A percentile compares a stretch with the other conserved stretches of the same genome.
These are phyloP conservation scores for Pythium guiyangense DNA, from an alignment of 352 stramenopile species.

Conservation along the genomic window DNA sequence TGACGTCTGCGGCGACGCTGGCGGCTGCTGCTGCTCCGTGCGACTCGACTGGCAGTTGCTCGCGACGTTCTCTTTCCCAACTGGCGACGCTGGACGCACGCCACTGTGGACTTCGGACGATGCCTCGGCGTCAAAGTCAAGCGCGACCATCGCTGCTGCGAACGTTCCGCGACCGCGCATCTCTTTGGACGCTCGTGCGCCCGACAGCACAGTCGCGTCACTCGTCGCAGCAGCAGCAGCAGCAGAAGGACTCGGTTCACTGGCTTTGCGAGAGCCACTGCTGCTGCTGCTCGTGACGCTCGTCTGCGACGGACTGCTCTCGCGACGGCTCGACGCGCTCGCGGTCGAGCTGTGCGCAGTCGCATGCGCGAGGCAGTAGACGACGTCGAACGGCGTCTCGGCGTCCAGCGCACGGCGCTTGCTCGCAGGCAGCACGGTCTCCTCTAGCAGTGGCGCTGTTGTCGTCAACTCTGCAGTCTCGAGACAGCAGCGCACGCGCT, in stretches of 20 bases:
- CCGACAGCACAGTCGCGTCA: background rate
- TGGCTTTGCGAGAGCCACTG: no score
- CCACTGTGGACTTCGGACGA: no score
- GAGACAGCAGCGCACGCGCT: slow-evolving; percentile 2
- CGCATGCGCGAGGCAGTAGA: slow-evolving; percentile 5
- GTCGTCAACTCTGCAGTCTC: background rate
- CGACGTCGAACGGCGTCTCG: slow-evolving; percentile 1
- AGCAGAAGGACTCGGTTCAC: no score
- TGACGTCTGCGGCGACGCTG: background rate
- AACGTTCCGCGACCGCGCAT: no score
- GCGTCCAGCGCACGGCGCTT: no score
- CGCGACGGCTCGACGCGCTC: background rate
- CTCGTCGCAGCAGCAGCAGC: no score
- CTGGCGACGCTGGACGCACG: no score
- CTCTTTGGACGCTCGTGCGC: no score
- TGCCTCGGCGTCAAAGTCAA: no score
- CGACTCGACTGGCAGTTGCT: background rate
- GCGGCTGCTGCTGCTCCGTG: background rate
- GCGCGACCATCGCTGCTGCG: no score
- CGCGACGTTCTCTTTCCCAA: background rate
- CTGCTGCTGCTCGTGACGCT: background rate
- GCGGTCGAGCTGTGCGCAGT: background rate
- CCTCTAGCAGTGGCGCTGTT: background rate
- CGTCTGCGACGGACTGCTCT: background rate
- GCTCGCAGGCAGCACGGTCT: background rate